Percentiles rank a stretch among this genome's conserved stretches.
These are phyloP conservation scores for Macrocybe gigantea DNA, from an alignment of 768 basidiomycete species.

Conservation along the genomic window DNA sequence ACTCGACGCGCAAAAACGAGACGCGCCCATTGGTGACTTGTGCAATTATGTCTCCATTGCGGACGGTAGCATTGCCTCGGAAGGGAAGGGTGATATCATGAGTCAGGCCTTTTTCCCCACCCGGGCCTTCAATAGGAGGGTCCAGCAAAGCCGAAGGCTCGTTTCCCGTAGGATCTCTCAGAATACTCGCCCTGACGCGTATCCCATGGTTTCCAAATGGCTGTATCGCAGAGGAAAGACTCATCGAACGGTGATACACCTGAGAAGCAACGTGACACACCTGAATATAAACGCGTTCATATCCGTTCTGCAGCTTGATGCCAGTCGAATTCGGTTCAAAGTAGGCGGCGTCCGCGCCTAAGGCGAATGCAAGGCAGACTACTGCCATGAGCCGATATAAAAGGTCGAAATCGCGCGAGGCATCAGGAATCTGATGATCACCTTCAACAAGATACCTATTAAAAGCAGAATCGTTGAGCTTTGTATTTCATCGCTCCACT, in stretches of 20 bases:
- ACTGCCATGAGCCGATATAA: no score
- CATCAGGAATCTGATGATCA: no score
- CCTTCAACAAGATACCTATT: no score
- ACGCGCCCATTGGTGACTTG: slow-evolving; percentile 17
- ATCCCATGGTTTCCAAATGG: slow-evolving; percentile 31
- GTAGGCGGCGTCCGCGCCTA: slow-evolving; percentile 4
- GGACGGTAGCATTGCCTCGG: slow-evolving; percentile 21
- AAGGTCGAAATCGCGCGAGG: no score
- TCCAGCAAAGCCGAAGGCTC: slow-evolving; percentile 29
- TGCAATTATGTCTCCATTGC: slow-evolving; percentile 26
- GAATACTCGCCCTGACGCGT: slow-evolving; percentile 27
- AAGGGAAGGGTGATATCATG: slow-evolving; percentile 23
- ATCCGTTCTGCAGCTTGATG: slow-evolving; percentile 29
- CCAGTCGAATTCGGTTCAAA: slow-evolving; percentile 24
- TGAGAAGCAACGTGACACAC: slow-evolving; percentile 9
- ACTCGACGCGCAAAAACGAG: slow-evolving; percentile 24
- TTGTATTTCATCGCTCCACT: no score
- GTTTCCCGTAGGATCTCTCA: slow-evolving; percentile 26
- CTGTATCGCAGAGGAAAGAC: slow-evolving; percentile 9
- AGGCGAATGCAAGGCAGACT: no score
- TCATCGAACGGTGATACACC: background rate
- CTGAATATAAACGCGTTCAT: slow-evolving; percentile 27
- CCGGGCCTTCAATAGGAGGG: slow-evolving; percentile 29
- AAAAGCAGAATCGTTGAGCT: no score
- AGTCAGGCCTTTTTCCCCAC: slow-evolving; percentile 20